phyloP scores from a whole-genome alignment of 2,329 filamentous ascomycete genomes.

The Phialemonium atrogriseum region DNA sequence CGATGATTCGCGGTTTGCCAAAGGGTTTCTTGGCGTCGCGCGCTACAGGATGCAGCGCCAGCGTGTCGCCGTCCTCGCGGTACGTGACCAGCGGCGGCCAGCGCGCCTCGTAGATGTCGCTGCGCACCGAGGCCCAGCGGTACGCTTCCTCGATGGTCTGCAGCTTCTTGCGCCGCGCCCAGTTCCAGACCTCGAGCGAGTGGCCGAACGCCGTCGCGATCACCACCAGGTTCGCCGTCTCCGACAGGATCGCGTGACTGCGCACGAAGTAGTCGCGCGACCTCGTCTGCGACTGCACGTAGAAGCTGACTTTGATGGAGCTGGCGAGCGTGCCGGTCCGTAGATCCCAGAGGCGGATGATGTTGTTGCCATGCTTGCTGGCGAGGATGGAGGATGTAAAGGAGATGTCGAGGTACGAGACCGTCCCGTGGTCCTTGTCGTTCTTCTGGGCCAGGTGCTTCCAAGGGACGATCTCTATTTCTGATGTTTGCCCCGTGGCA shows the following conservation, averaged over 20 bases:
- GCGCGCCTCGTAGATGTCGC: conserved; percentile 24
- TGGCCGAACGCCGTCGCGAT: conserved; percentile 30
- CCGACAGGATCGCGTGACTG: conserved; percentile 31
- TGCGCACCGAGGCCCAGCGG: conserved; percentile 27
- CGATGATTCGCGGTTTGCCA: conserved; percentile 23
- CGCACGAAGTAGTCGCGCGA: conserved; percentile 34
- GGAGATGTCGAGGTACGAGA: conserved; percentile 28
- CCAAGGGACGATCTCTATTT: conserved; percentile 12
- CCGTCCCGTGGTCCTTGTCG: conserved; percentile 19
- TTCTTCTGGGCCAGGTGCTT: conserved; percentile 12
- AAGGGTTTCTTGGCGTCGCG: conserved; percentile 27
- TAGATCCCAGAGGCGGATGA: conserved; percentile 19
- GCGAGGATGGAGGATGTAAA: conserved; percentile 23
- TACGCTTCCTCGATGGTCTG: conserved; percentile 28
- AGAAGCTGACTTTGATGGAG: conserved; percentile 28
- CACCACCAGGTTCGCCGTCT: conserved; percentile 26
- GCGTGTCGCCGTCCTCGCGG: conserved; percentile 18
- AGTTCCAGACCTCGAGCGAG: conserved; percentile 30
- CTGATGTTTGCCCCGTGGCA: conserved; percentile 1
- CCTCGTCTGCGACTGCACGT: conserved; percentile 27
- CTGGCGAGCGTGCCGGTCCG: conserved; percentile 14
- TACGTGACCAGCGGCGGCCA: conserved; percentile 27
- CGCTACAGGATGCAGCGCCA: conserved; percentile 26
- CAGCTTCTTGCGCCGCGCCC: conserved; percentile 28
- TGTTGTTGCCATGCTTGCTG: conserved; percentile 22